Base-by-base conservation (phyloP, 169 alveolate genomes). In the Amoebophrya sp. region DNA sequence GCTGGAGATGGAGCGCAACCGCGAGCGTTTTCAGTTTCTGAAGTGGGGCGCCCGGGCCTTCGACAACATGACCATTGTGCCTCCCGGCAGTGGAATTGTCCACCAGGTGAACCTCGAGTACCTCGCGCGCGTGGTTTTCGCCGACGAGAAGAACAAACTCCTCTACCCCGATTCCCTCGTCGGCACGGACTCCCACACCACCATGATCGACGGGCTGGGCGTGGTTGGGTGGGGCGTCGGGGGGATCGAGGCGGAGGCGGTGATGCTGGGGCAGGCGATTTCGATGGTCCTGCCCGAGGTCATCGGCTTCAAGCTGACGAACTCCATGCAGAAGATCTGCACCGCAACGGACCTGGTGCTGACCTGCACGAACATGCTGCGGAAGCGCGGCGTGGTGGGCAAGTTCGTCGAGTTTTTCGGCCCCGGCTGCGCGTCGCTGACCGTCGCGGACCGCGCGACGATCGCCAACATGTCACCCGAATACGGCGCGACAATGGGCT, bases 101-200 rank as follows among this genome's bases (percentile, higher is more conserved):
- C 99, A 98, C 94, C 98, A 98, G 93, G 93, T 93, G 89, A 94
- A 98, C 95, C 92, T 97, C 92, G 97, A 95, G 94, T 96, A 95
- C 90, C 91, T 96, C 89, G 98, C 98, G 16, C 95, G 97, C 67
- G 96, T 95, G 41, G 95, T 95, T 70, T 94, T 96, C 91, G 95
- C 93, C 41, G 93, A 91, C 38, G 93, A 95, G 38, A 15, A 26
- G 23, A 0, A 31, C 69, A 40, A 41, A n/a, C 91, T 97, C 70
- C 94, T 97, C 40, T 98, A 96, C 91, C 99, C 99, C 29, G 99
- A 98, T 90, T 96, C 98, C 90, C 95, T 97, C 26, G 99, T 97
- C 0, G 99, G 99, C 29, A 98, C 99, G 40, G 99, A 98, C 94
- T 96, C 99, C n/a, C 99, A 98, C 93, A 98, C 99, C 41, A 98